Base-by-base conservation (phyloP, 129 eudicot species). In the Escallonia rubra region DNA sequence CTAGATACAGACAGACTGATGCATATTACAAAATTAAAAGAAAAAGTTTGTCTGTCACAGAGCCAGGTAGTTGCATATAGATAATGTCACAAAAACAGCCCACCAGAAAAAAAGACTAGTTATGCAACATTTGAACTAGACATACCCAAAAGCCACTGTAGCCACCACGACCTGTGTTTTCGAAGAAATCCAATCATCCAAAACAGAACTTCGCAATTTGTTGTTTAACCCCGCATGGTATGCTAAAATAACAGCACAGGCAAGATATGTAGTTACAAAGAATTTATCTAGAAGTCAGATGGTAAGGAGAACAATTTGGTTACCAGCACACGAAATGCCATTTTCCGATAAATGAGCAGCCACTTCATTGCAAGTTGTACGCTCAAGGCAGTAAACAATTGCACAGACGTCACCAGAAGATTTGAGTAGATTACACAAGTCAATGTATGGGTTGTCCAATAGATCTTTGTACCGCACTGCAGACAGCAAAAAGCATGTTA, bases 71-170 rank as follows among this genome's bases (percentile, higher is more conserved):
- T 48, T 46, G 11, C 49, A 12, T 41, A 46, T 39, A 47, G 11
- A 46, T 14, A 15, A 69, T 38, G 45, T 46, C 10, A 14, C n/a
- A 11, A 4, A 42, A 43, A 41, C 34, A 8, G 4, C 14, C 49
- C 9, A 4, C 1, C 13, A 57, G 38, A 12, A 57, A 10, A 7
- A 12, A 7, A 46, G 40, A 71, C 40, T 52, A 71, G n/a, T 48
- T 58, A 47, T 9, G 57, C 43, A 7, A 12, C 43, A 46, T 14
- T 8, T 56, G 67, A 41, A 71, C 48, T 44, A 62, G 54, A 23
- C 85, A 64, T 86, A 91, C 96, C 96, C 99, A 77, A 93, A 93
- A 68, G 99, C 99, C 53, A 93, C 99, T 15, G 99, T 93, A 51
- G 99, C 99, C 66, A 93, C 99, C 54, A 93, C 95, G 44, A 93